Conservation (phyloP, 2,329 filamentous ascomycete genomes). For the Didymella lethalis region DNA sequence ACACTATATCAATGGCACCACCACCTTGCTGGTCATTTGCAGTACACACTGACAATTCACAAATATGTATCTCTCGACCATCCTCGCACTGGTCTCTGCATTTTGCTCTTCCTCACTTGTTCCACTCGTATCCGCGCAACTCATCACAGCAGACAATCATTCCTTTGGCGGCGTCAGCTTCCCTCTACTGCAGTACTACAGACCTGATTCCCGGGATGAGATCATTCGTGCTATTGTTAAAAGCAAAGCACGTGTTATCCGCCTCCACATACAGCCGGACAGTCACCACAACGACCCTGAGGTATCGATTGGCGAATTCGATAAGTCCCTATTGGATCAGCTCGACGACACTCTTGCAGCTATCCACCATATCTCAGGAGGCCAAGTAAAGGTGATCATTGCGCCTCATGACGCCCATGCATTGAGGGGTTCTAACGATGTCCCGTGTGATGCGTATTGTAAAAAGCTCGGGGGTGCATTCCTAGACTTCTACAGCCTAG, state of each 20-base stretch:
- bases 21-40: background rate
- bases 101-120: slow-evolving; percentile 19
- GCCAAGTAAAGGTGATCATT: slow-evolving; percentile 48
- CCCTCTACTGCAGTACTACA: slow-evolving; percentile 43
- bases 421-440: slow-evolving; percentile 41
- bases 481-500: slow-evolving; percentile 47
- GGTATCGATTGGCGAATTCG: slow-evolving; percentile 41
- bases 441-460: slow-evolving; percentile 48
- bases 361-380: slow-evolving; percentile 46
- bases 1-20: slow-evolving; percentile 34
- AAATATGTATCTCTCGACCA: slow-evolving; percentile 36
- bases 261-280: slow-evolving; percentile 45
- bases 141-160: slow-evolving; percentile 42
- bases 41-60: slow-evolving; percentile 19
- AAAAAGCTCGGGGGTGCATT: slow-evolving; percentile 42
- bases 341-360: slow-evolving; percentile 48
- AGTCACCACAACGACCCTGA: slow-evolving; percentile 44
- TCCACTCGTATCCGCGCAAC: slow-evolving; percentile 30
- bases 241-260: slow-evolving; percentile 43
- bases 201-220: slow-evolving; percentile 37
- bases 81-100: slow-evolving; percentile 30
- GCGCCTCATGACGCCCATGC: slow-evolving; percentile 48
- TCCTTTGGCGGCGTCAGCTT: slow-evolving; percentile 49
- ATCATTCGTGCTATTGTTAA: slow-evolving; percentile 43
- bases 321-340: slow-evolving; percentile 43